Conservation (phyloP, 352 stramenopile genomes). For the Phytophthora quininea region DNA sequence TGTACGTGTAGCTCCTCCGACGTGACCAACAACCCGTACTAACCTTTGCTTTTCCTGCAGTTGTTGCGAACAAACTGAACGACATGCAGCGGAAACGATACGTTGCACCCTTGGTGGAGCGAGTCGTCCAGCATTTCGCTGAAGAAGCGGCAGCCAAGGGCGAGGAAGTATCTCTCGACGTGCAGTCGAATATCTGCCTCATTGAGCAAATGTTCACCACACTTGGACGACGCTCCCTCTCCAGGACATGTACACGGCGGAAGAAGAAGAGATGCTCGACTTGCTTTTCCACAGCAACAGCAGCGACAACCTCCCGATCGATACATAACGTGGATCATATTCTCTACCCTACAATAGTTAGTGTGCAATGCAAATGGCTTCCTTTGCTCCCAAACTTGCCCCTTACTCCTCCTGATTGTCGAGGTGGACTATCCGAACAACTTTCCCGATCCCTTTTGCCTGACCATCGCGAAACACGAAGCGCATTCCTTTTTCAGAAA, state of each 20-base stretch:
- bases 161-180: conserved; percentile 59
- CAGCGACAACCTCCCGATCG: conserved; percentile 31
- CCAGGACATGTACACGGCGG: conserved; percentile 77
- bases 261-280: conserved; percentile 79
- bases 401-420: conserved; percentile 10
- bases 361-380: not conserved
- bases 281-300: conserved; percentile 44
- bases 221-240: conserved; percentile 64
- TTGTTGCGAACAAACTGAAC: conserved; percentile 40
- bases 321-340: conserved; percentile 13
- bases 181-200: conserved; percentile 71
- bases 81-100: conserved; percentile 46
- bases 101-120: conserved; percentile 46
- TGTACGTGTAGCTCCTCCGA: conserved; percentile 33
- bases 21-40: not conserved
- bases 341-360: not conserved
- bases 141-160: conserved; percentile 28
- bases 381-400: conserved; percentile 1
- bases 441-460: conserved; percentile 96
- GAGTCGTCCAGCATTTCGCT: conserved; percentile 43
- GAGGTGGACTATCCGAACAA: conserved; percentile 73
- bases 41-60: conserved; percentile 20
- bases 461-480: conserved; percentile 98
- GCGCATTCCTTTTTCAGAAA: conserved; percentile 96
- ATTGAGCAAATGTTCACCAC: conserved; percentile 69